Evolutionary conservation across 306 rosid species (phyloP), one percentile per base, ranked within the genome.

Genomic region (Cucurbita pepo): DNA sequence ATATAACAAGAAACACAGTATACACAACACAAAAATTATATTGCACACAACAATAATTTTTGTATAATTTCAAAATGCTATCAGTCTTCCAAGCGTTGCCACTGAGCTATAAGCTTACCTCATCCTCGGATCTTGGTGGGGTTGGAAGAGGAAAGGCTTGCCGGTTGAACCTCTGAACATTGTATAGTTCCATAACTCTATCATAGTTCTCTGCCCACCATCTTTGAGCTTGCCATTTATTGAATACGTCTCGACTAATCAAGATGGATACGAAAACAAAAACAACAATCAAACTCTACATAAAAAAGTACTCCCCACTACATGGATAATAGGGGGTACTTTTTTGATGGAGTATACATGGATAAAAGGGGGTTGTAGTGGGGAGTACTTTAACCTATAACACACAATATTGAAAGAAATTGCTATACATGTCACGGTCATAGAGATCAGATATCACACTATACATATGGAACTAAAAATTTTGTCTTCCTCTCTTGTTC

Each of bases 121-220:
- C 95, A 53, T 90, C 96, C 80, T 94, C 99, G 38, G 94, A 89
- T 85, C 86, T 85, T 25, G 99, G 96, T 8, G 97, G 97, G 59
- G 96, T 91, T 81, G 96, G 92, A 81, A 89, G 85, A 15, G 97
- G 97, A 74, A 91, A 96, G 19, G 88, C 89, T 81, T 92, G 87
- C 30, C 86, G 91, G 85, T 92, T 84, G 78, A 89, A 89, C 90
- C 90, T 88, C 72, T 92, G 97, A 78, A 92, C 97, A 85, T 92
- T 92, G 90, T 92, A 92, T 60, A 92, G 78, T 71, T 92, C 97
- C 96, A 92, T 88, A 73, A 89, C 87, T 85, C 81, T 92, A 88
- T 92, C 97, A 79, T 89, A 89, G 79, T 89, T 92, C 76, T 92
- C 97, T 7, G 92, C 76, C 97, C 97, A 92, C 97, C 97, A 92